Evolutionary conservation across 78 protist species (phyloP), one percentile per base, ranked within the genome.

Genomic region (Acrasis kona): DNA sequence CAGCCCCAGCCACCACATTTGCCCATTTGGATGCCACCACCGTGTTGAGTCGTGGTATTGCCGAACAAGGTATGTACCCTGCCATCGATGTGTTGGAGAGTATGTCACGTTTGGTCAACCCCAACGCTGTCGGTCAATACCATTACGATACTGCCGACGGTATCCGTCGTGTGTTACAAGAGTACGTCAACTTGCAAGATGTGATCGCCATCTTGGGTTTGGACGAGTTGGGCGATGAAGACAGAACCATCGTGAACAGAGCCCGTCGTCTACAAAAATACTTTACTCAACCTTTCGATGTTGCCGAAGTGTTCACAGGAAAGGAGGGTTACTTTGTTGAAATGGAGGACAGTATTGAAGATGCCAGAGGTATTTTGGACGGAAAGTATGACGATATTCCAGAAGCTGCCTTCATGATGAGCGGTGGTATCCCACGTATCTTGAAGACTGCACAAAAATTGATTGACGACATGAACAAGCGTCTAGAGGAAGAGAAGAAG

Each of bases 1-100:
- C 99, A 38, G 99, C 99, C 82, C 99, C 99, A 57, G 98, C 98
- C 78, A 97, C 99, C 77, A 94, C 99, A 77, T 97, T 97, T 82
- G 91, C 98, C 10, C 99, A 97, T 73, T 61, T 97, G 68, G 99
- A 97, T 76, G 99, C 99, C 72, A 97, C 97, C 73, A 95, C 98
- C 65, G 99, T 97, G 86, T 88, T 97, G 36, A 88, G 93, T 39
- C 97, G 99, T 57, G 72, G 75, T 36, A 88, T 95, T 73, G 92
- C 99, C 40, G 99, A 97, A 85, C 76, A 87, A 65, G 98, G 98
- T 72, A 97, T 97, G 91, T 97, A 97, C 95, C 99, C 99, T 61
- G 96, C 98, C 39, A 98, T 97, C 77, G 98, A 97, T 80, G 98
- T 98, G 64, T 92, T 97, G 57, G 99, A 95, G 79, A 95, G 97